These are phyloP conservation scores for Vaccinium myrtillus DNA, from an alignment of 148 eudicot genomes.

Conservation along the genomic window DNA sequence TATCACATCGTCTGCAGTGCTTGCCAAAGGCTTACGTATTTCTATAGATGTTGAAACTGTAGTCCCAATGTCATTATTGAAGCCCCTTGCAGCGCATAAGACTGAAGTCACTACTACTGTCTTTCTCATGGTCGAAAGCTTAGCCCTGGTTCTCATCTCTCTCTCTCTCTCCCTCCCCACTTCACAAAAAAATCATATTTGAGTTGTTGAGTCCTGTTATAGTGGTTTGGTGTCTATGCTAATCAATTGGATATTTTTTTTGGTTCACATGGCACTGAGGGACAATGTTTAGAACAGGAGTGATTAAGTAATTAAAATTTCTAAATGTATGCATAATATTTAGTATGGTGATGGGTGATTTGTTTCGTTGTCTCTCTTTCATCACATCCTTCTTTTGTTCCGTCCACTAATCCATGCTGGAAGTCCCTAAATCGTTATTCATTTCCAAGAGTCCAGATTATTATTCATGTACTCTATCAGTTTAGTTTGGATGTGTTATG, in stretches of 20 bases:
- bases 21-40: neutral
- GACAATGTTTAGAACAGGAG: neutral
- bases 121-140: neutral
- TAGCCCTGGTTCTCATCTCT: neutral
- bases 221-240: neutral
- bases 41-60: neutral
- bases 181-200: neutral
- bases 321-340: neutral
- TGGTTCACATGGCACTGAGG: neutral
- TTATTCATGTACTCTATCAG: neutral
- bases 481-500: neutral
- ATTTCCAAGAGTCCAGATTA: neutral
- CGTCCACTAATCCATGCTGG: neutral
- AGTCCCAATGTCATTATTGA: neutral
- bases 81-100: neutral
- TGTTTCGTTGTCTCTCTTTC: neutral
- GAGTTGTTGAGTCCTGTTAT: slow-evolving; percentile 1
- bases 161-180: neutral
- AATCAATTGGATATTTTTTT: neutral
- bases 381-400: neutral
- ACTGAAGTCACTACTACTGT: neutral
- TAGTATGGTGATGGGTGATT: neutral
- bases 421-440: neutral
- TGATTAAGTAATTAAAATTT: neutral
- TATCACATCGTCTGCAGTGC: neutral